Conservation (phyloP, 1,139 yeast genomes). For the Kodamaea plutei region DNA sequence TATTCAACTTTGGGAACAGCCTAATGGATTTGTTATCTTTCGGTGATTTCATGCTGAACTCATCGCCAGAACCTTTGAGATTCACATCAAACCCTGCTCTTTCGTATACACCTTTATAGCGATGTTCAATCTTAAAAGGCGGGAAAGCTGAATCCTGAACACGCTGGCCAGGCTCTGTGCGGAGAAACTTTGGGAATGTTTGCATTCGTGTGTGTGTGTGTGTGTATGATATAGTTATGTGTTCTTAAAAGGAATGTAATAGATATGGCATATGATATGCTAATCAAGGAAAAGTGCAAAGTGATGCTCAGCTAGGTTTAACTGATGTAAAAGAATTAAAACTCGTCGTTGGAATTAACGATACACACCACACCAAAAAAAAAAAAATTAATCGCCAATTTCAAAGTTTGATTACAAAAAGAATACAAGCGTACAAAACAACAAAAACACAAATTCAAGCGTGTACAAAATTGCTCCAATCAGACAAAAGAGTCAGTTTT, state of each 20-base stretch:
- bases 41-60: slow-evolving; percentile 5
- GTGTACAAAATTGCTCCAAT: no score
- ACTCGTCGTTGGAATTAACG: slow-evolving; percentile 1
- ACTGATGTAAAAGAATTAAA: no score
- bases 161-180: slow-evolving; percentile 29
- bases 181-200: slow-evolving; percentile 27
- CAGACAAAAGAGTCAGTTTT: slow-evolving; percentile 1
- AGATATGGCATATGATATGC: no score
- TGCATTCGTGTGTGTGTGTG: slow-evolving; percentile 20
- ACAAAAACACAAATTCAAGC: not conserved
- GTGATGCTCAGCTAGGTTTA: slow-evolving; percentile 1
- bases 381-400: slow-evolving; percentile 1
- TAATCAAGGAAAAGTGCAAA: no score
- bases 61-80: slow-evolving; percentile 8
- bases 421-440: not conserved
- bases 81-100: slow-evolving; percentile 63
- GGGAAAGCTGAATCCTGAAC: slow-evolving; percentile 51
- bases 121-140: slow-evolving; percentile 50
- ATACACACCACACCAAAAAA: not conserved
- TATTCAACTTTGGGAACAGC: slow-evolving; percentile 6
- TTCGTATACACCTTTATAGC: slow-evolving; percentile 59
- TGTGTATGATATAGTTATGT: slow-evolving; percentile 11
- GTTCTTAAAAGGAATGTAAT: not conserved
- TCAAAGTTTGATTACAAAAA: not conserved
- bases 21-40: slow-evolving; percentile 12